Evolutionary conservation across 345 rosid genomes (phyloP).

Genomic region (Populus ilicifolia): DNA sequence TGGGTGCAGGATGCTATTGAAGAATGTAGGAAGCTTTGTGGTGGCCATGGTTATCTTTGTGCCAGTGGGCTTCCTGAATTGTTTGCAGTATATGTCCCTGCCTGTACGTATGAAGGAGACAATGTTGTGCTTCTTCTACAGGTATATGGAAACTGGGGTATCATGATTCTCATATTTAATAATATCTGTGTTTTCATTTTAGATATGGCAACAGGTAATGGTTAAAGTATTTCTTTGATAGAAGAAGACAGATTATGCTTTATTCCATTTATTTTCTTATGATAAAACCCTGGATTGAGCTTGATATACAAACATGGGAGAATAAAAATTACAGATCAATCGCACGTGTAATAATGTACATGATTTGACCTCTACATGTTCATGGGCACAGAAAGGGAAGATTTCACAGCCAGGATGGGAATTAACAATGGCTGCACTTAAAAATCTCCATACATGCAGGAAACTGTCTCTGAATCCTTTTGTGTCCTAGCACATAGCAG

Average conservation of each 20-base stretch:
- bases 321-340: not conserved
- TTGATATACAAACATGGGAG: not conserved
- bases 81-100: constrained; percentile 91
- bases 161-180: not conserved
- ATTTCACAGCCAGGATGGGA: not conserved
- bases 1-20: constrained; percentile 83
- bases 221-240: not conserved
- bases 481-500: not conserved
- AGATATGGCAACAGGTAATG: not conserved
- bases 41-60: constrained; percentile 96
- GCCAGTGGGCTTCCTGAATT: constrained; percentile 97
- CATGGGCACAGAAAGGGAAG: not conserved
- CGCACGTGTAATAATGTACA: not conserved
- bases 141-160: constrained; percentile 35
- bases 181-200: not conserved
- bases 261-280: not conserved
- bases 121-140: constrained; percentile 82
- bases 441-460: not conserved
- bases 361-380: not conserved
- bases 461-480: not conserved
- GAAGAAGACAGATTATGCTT: not conserved
- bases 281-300: not conserved
- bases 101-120: constrained; percentile 99
- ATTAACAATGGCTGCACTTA: not conserved
- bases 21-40: constrained; percentile 97